Evolutionary conservation across 768 basidiomycete genomes (phyloP).

Genomic region (Amanita subjunquillea): DNA sequence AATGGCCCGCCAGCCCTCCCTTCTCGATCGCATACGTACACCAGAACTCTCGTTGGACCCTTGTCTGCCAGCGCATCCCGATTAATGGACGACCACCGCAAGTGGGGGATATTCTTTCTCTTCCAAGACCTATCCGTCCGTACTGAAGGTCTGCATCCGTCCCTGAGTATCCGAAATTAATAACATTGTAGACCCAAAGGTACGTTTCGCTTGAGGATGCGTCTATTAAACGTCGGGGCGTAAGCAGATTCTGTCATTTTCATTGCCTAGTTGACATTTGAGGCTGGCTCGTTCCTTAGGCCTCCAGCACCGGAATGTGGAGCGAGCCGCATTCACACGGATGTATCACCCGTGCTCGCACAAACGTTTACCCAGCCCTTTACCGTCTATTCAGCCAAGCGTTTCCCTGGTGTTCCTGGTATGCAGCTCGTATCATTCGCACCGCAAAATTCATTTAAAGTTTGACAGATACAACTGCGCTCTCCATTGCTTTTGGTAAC

Average conservation of each 20-base stretch:
- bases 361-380: constrained; percentile 79
- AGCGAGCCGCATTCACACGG: constrained; percentile 53
- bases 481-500: constrained; percentile 82
- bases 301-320: constrained; percentile 67
- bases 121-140: constrained; percentile 92
- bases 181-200: constrained; percentile 32
- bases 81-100: constrained; percentile 75
- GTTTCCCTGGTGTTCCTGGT: constrained; percentile 93
- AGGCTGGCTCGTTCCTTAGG: constrained; percentile 21
- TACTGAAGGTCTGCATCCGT: constrained; percentile 59
- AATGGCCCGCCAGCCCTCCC: constrained; percentile 22
- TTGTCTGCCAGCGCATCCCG: constrained; percentile 80
- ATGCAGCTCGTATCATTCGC: constrained; percentile 19
- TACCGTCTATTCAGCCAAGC: constrained; percentile 84
- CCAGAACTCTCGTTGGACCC: constrained; percentile 84
- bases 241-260: constrained; percentile 37
- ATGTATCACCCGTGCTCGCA: constrained; percentile 68
- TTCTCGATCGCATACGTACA: constrained; percentile 49
- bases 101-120: constrained; percentile 86
- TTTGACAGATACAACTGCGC: constrained; percentile 67
- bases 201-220: constrained; percentile 74
- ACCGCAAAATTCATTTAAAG: constrained; percentile 52
- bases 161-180: constrained; percentile 6
- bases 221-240: constrained; percentile 87
- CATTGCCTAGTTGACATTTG: constrained; percentile 5